Conservation (phyloP, 1,284 basidiomycete genomes). For the Boletus smithii region DNA sequence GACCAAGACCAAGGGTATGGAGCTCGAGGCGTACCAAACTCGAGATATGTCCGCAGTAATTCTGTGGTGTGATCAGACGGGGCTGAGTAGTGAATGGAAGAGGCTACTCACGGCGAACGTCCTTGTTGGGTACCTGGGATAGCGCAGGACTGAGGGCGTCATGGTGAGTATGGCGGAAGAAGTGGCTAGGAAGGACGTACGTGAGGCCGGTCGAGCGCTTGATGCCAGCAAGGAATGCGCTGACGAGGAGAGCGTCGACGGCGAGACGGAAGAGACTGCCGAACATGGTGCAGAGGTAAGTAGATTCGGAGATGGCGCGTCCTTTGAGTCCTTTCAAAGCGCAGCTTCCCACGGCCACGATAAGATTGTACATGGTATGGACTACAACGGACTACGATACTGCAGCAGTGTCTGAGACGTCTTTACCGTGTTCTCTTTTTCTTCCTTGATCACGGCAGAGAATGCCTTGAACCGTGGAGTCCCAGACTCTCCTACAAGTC, state of each 20-base stretch:
- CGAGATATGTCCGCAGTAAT: slow-evolving; percentile 68
- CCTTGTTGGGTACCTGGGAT: slow-evolving; percentile 75
- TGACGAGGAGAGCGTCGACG: slow-evolving; percentile 74
- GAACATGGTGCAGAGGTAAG: slow-evolving; percentile 45
- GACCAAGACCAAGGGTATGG: background rate
- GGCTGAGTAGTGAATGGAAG: background rate
- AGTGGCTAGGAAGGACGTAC: slow-evolving; percentile 41
- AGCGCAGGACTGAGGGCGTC: slow-evolving; percentile 57
- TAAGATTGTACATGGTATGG: no score
- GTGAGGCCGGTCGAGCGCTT: slow-evolving; percentile 78
- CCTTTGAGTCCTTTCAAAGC: no score
- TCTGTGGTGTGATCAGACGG: slow-evolving; percentile 40
- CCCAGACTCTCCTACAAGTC: slow-evolving; percentile 54
- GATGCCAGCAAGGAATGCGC: slow-evolving; percentile 75
- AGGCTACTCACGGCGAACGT: slow-evolving; percentile 65
- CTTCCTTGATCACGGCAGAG: slow-evolving; percentile 72
- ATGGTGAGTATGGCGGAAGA: slow-evolving; percentile 10
- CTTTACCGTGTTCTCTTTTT: slow-evolving; percentile 58
- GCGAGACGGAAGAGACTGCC: slow-evolving; percentile 66
- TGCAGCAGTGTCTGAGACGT: slow-evolving; percentile 35
- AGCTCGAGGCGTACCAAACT: slow-evolving; percentile 53
- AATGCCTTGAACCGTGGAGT: slow-evolving; percentile 73
- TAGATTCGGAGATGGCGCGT: no score
- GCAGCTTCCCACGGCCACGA: slow-evolving; percentile 18
- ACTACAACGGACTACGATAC: slow-evolving; percentile 27